A percentile compares a stretch with the other conserved stretches of the same genome.
Conservation (phyloP, 148 eudicot genomes). For the Rhododendron kiyosumense region DNA sequence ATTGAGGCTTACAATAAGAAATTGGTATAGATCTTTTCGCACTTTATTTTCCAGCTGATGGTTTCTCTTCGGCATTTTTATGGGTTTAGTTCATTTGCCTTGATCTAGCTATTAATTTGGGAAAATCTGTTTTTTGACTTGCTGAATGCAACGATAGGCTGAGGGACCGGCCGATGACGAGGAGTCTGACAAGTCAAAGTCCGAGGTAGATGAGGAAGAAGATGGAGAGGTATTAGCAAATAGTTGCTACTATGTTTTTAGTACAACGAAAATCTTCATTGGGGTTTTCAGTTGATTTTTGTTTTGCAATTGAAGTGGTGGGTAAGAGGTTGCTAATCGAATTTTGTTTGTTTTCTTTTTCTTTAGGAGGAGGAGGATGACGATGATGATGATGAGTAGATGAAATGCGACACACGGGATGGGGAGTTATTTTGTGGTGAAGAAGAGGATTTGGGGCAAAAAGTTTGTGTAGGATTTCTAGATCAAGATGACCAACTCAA, state of each 20-base stretch:
- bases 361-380: slow-evolving; percentile 24
- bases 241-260: background rate
- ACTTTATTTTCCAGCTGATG: background rate
- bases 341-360: background rate
- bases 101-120: background rate
- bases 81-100: background rate
- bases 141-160: background rate
- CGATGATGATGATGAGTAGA: slow-evolving; percentile 29
- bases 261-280: background rate
- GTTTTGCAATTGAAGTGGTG: background rate
- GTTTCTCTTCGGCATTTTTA: too few relatives aligned
- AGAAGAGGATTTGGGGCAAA: background rate
- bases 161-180: slow-evolving; percentile 29
- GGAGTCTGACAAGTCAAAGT: slow-evolving; percentile 35
- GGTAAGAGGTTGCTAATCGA: too few relatives aligned
- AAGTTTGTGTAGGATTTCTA: background rate
- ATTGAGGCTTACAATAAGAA: slow-evolving; percentile 29
- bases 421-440: background rate
- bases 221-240: slow-evolving; percentile 23
- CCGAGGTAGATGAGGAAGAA: slow-evolving; percentile 38
- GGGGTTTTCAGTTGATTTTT: background rate
- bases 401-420: background rate
- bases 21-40: slow-evolving; percentile 3
- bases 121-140: background rate
- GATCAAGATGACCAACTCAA: background rate